These are phyloP conservation scores for Fusarium mexicanum DNA, from an alignment of 2,329 filamentous ascomycete species.

Conservation along the genomic window DNA sequence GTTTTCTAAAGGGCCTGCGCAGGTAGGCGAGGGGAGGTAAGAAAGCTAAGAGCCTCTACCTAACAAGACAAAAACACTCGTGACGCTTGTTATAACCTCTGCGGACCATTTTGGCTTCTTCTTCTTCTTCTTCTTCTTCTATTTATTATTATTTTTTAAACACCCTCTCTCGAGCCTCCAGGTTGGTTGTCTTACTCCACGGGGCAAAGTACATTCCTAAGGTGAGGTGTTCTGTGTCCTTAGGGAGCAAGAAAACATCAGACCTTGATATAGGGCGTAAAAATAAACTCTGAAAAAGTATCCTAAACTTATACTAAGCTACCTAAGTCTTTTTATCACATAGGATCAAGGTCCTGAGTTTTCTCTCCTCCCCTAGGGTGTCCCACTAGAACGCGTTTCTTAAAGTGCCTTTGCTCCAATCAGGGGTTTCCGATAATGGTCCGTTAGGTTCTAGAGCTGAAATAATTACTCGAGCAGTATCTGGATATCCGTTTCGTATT, in stretches of 20 bases:
- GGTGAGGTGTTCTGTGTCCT: neutral
- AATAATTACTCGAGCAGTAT: neutral
- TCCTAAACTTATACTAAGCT: no score
- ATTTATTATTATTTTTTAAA: no score
- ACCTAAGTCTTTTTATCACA: no score
- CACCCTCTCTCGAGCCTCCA: neutral
- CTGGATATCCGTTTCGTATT: neutral
- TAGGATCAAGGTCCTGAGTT: no score
- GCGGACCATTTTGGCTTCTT: neutral
- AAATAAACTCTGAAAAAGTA: no score
- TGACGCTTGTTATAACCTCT: neutral
- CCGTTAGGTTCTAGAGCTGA: neutral
- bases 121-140: no score
- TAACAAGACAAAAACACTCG: neutral
- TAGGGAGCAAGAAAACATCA: no score
- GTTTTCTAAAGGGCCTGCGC: neutral
- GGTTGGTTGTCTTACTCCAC: neutral
- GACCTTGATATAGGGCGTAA: neutral
- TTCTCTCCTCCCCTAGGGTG: neutral
- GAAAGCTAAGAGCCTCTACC: neutral
- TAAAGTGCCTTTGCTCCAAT: conserved; percentile 34
- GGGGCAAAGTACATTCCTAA: neutral
- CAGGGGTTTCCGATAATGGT: conserved; percentile 8
- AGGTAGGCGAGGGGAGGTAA: neutral
- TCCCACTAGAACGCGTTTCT: conserved; percentile 17